phyloP scores from a whole-genome alignment of 345 rosid genomes.

The Salix caprea region DNA sequence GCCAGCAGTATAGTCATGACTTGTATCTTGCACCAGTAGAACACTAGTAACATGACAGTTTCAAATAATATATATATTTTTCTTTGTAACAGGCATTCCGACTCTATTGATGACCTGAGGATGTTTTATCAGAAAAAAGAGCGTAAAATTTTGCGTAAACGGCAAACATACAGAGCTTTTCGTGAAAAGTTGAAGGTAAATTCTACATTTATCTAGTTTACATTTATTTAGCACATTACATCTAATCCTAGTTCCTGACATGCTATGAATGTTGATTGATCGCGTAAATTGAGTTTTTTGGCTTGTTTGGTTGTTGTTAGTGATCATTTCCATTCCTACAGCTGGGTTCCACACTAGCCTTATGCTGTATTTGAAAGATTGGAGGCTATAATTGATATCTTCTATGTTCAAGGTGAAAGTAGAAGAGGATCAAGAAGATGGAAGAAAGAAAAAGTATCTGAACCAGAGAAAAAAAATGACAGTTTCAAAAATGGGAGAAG shows the following conservation, averaged over 20 bases:
- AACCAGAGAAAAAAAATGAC: not conserved
- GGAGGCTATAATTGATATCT: not conserved
- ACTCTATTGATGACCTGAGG: conserved; percentile 84
- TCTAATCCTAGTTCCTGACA: not conserved
- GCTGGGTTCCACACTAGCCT: not conserved
- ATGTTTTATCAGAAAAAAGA: conserved; percentile 52
- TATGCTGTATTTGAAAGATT: not conserved
- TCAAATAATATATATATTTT: not conserved
- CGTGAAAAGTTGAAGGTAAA: conserved; percentile 67
- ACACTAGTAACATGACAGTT: not conserved
- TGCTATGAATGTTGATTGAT: too few species aligned
- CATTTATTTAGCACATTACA: not conserved
- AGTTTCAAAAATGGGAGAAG: not conserved
- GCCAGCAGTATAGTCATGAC: conserved; percentile 50
- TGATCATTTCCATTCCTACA: not conserved
- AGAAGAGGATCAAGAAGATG: not conserved
- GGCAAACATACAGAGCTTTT: conserved; percentile 40
- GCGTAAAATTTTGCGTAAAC: conserved; percentile 58
- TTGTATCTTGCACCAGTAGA: conserved; percentile 10
- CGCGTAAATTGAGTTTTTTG: too few species aligned
- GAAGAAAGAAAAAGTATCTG: not conserved
- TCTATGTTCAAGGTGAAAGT: not conserved
- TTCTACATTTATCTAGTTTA: not conserved
- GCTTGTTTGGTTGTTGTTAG: too few species aligned
- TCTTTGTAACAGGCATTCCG: conserved; percentile 60